Evolutionary conservation across 805 yeast genomes (phyloP), one percentile per base, ranked within the genome.

Genomic region (Brettanomyces nanus): DNA sequence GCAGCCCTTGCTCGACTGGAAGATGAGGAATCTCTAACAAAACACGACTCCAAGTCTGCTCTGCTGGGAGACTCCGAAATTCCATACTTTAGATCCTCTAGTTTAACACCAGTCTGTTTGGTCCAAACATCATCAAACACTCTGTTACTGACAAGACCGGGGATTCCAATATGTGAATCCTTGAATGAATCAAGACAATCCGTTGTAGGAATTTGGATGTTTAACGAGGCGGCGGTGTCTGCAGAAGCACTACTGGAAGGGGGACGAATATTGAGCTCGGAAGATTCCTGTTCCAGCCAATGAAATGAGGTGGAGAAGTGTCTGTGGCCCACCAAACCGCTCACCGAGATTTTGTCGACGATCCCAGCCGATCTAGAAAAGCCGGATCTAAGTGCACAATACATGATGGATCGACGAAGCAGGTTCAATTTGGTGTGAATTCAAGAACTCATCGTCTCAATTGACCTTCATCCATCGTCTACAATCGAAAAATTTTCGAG

Each of bases 81-180:
- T 14, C 54, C 60, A 17, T 52, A 50, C 48, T 72, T 71, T 38
- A 76, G 54, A 19, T 61, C 61, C 4, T 56, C 59, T 5, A 67
- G 58, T 36, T 67, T 65, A 6, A 43, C 25, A 3, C 58, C 55
- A 3, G 68, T 62, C 47, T 76, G 66, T 18, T 65, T 59, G 44
- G 59, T 66, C 74, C 79, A 77, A 3, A 73, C 68, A 41, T 65
- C 71, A 11, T 68, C 51, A n/a, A 76, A 49, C 7, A 77, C 75
- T 31, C 62, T 44, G 1, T 63, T 36, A 3, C 76, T 65, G 39
- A 71, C 63, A 4, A 77, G 54, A 3, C 83, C 83, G 1, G 62
- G 58, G 18, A 77, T 60, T 10, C 75, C 75, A 1, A 51, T 42
- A 50, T 47, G 71, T 3, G 51, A 22, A 3, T 53, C 48, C 41